These are phyloP conservation scores for Exophiala viscosa DNA, from an alignment of 2,329 filamentous ascomycete genomes.

Conservation along the genomic window DNA sequence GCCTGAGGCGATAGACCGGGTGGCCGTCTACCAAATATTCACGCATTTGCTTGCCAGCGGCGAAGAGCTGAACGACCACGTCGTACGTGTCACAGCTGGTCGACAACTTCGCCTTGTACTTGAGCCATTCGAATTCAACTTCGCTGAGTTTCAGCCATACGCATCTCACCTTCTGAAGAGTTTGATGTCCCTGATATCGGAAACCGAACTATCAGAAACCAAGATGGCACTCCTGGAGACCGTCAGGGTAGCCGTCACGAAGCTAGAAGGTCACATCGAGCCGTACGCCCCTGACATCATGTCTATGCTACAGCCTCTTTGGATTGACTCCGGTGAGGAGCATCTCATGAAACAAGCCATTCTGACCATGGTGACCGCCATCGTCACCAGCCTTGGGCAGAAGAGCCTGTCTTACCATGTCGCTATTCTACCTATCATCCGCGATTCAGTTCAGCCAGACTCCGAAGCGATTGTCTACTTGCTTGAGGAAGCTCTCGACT, in stretches of 20 bases:
- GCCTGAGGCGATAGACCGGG: slow-evolving; percentile 61
- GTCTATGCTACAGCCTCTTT: slow-evolving; percentile 71
- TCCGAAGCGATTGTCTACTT: slow-evolving; percentile 75
- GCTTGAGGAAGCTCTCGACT: slow-evolving; percentile 84
- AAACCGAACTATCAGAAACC: slow-evolving; percentile 78
- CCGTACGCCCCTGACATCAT: slow-evolving; percentile 74
- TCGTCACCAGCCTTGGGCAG: slow-evolving; percentile 80
- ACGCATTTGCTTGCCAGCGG: slow-evolving; percentile 75
- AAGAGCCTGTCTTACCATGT: slow-evolving; percentile 74
- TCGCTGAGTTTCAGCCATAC: slow-evolving; percentile 71
- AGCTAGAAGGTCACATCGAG: slow-evolving; percentile 69
- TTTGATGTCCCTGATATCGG: slow-evolving; percentile 72
- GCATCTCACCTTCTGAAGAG: slow-evolving; percentile 68
- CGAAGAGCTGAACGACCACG: slow-evolving; percentile 79
- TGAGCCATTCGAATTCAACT: slow-evolving; percentile 78
- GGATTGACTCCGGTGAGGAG: slow-evolving; percentile 80
- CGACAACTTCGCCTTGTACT: slow-evolving; percentile 76
- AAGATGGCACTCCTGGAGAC: slow-evolving; percentile 89
- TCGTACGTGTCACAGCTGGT: slow-evolving; percentile 87
- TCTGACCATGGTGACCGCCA: slow-evolving; percentile 74
- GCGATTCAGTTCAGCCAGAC: slow-evolving; percentile 70
- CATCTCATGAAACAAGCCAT: slow-evolving; percentile 94
- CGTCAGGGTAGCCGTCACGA: slow-evolving; percentile 72
- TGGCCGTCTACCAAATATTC: slow-evolving; percentile 82
- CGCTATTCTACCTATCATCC: slow-evolving; percentile 76